Evolutionary conservation across 2,329 filamentous ascomycete genomes (phyloP).

Genomic region (Clarireedia paspali): DNA sequence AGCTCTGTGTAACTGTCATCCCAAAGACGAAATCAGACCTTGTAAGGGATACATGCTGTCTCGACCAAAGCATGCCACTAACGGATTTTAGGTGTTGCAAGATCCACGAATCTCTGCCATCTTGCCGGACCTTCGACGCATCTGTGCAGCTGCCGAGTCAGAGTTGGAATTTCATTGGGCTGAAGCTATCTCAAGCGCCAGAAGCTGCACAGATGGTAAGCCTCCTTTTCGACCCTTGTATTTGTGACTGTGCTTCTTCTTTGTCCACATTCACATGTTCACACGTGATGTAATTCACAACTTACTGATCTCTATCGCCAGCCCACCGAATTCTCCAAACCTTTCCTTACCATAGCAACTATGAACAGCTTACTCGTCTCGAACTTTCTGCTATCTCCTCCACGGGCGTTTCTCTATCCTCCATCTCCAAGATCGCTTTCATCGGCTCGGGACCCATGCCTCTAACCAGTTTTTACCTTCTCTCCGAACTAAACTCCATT

Average conservation of each 20-base stretch:
- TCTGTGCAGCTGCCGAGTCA: slow-evolving; percentile 39
- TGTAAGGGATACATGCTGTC: background rate
- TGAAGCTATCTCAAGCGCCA: slow-evolving; percentile 25
- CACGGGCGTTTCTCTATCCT: slow-evolving; percentile 22
- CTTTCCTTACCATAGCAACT: slow-evolving; percentile 44
- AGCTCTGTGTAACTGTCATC: slow-evolving; percentile 27
- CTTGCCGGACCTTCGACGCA: slow-evolving; percentile 31
- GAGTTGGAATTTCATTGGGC: slow-evolving; percentile 40
- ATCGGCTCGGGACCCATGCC: slow-evolving; percentile 44
- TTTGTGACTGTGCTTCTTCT: background rate
- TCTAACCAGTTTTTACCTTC: slow-evolving; percentile 39
- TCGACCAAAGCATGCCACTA: background rate
- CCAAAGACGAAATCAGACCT: background rate
- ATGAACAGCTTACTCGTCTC: slow-evolving; percentile 39
- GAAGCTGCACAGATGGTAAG: slow-evolving; percentile 15
- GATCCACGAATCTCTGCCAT: slow-evolving; percentile 29
- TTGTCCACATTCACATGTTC: background rate
- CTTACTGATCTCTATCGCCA: slow-evolving; percentile 24
- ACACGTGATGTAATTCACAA: background rate
- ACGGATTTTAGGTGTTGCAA: slow-evolving; percentile 28
- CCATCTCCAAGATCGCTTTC: slow-evolving; percentile 35
- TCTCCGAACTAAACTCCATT: slow-evolving; percentile 27
- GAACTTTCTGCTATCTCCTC: slow-evolving; percentile 37
- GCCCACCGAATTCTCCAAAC: slow-evolving; percentile 1
- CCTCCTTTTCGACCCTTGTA: background rate